Conservation (phyloP, 768 basidiomycete species). For the Clavaria fumosa region DNA sequence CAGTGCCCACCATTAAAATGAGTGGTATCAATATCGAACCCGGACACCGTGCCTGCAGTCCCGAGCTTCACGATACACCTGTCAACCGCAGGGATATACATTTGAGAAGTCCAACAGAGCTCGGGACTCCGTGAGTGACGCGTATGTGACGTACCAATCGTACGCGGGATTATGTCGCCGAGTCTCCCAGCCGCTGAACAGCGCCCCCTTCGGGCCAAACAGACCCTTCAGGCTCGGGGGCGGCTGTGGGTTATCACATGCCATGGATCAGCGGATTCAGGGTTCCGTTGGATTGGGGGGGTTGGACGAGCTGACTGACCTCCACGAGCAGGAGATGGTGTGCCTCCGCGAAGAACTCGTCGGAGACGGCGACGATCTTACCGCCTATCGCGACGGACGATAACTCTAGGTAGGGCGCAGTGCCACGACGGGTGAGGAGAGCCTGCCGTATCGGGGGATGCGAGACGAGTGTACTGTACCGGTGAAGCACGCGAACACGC, state of each 20-base stretch:
- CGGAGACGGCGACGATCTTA: constrained; percentile 58
- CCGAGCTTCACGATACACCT: constrained; percentile 91
- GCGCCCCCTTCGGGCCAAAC: constrained; percentile 89
- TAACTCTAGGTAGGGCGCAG: too few species aligned
- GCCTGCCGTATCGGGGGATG: too few species aligned
- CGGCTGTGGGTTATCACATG: constrained; percentile 34
- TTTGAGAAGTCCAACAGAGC: not conserved
- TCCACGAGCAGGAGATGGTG: constrained; percentile 69
- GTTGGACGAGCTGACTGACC: too few species aligned
- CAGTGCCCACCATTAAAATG: constrained; percentile 65
- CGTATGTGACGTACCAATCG: constrained; percentile 54
- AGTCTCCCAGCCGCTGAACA: constrained; percentile 91
- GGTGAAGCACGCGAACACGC: too few species aligned
- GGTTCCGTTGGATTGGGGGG: constrained; percentile 1
- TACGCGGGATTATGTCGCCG: constrained; percentile 75
- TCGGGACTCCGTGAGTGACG: not conserved
- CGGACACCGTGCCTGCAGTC: constrained; percentile 50
- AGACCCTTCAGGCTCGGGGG: constrained; percentile 86
- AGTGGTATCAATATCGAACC: constrained; percentile 91
- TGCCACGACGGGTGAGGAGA: too few species aligned
- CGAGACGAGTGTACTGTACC: constrained; percentile 23
- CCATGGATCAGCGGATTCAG: not conserved
- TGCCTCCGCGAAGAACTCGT: constrained; percentile 93
- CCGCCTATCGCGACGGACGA: constrained; percentile 80
- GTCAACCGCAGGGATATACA: not conserved